Evolutionary conservation across 805 yeast species (phyloP).

Genomic region (Debaryomyces hansenii): DNA sequence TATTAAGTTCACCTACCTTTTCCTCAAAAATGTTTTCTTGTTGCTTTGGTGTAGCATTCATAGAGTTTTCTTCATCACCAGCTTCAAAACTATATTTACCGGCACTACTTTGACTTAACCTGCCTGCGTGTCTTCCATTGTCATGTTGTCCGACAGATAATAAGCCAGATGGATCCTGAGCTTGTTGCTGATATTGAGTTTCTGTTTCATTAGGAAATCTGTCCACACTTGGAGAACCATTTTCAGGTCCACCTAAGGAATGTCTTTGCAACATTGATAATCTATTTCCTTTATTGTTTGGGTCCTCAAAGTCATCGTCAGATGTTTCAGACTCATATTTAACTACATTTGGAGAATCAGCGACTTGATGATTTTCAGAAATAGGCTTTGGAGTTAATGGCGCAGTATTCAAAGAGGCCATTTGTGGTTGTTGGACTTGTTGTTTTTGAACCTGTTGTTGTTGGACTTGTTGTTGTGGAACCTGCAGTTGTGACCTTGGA

Average conservation of each 20-base stretch:
- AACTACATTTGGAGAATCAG: slow-evolving; percentile 36
- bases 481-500: not conserved
- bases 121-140: slow-evolving; percentile 7
- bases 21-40: slow-evolving; percentile 13
- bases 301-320: slow-evolving; percentile 27
- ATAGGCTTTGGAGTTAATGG: slow-evolving; percentile 9
- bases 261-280: slow-evolving; percentile 35
- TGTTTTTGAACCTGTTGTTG: not conserved
- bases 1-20: slow-evolving; percentile 13
- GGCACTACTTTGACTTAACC: slow-evolving; percentile 18
- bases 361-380: slow-evolving; percentile 5
- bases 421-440: not conserved
- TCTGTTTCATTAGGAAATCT: not conserved
- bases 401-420: not conserved
- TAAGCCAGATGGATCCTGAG: not conserved
- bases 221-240: not conserved
- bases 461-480: not conserved
- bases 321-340: slow-evolving; percentile 30
- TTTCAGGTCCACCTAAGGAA: slow-evolving; percentile 21
- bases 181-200: not conserved
- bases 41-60: slow-evolving; percentile 27
- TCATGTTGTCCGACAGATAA: not conserved
- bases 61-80: slow-evolving; percentile 37
- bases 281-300: slow-evolving; percentile 19
- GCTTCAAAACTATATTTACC: slow-evolving; percentile 39